Base-by-base conservation (phyloP, 2,329 filamentous ascomycete genomes). In the Pyrenophora graminea region DNA sequence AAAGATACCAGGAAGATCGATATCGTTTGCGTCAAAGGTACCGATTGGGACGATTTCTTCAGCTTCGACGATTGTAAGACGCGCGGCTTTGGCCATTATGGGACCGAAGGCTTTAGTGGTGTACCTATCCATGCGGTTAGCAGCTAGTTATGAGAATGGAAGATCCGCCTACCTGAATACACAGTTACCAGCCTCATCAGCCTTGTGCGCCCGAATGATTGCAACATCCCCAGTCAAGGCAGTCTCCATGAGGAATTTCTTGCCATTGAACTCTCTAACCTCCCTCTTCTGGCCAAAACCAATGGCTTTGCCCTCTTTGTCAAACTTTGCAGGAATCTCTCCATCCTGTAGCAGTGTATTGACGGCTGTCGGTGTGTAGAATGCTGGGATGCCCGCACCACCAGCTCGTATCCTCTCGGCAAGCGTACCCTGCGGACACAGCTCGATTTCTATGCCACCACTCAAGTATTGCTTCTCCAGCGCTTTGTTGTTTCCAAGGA, bases 1-100 rank as follows among this genome's bases (percentile, higher is more conserved):
- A 72, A 96, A 96, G 75, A 96, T 95, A 31, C 91, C 91, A 0
- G 91, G 90, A 30, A 96, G 82, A 74, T 96, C 90, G 21, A 96
- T 87, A 7, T 89, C 82, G 70, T 91, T 89, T 15, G 91, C 88
- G 4, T 90, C 77, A 64, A 96, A 92, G 71, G 91, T 89, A 51
- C 91, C 91, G 1, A 89, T 86, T 75, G 95, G 90, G 49, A 96
- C 91, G 55, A 96, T 95, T 69, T 96, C 82, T 76, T 96, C 91
- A n/a, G 91, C 91, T 79, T 96, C 91, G 56, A 96, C 91, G 62
- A 96, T 95, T 60, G 91, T 96, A 74, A 90, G 83, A 75, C 90
- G 91, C 48, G 91, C 91, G 70, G 95, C 94, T 68, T 91, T 87
- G 59, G 89, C 91, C 91, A 96, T 96, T 36, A 72, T 70, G 31